phyloP scores from a whole-genome alignment of 2,329 filamentous ascomycete species.

The Thielaviopsis populi region DNA sequence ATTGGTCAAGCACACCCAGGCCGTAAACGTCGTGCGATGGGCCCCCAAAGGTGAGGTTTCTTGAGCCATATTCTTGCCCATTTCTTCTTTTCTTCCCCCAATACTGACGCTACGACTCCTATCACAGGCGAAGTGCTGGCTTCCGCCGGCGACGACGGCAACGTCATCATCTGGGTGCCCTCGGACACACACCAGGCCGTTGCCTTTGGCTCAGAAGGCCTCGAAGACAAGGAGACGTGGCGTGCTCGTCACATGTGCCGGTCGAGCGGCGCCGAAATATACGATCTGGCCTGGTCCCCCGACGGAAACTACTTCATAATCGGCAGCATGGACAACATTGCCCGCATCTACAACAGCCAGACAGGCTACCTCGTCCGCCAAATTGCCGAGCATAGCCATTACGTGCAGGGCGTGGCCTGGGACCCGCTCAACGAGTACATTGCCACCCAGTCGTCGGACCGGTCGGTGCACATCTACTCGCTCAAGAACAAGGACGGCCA shows the following conservation, averaged over 20 bases:
- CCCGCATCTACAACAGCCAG: slow-evolving; percentile 87
- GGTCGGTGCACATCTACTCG: slow-evolving; percentile 94
- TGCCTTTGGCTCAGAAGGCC: slow-evolving; percentile 66
- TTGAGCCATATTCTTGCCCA: too few relatives aligned
- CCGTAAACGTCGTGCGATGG: slow-evolving; percentile 95
- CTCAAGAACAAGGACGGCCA: slow-evolving; percentile 93
- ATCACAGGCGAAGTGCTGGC: slow-evolving; percentile 71
- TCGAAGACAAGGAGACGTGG: slow-evolving; percentile 95
- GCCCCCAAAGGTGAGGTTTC: slow-evolving; percentile 65
- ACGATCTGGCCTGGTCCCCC: slow-evolving; percentile 97
- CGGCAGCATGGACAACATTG: slow-evolving; percentile 98
- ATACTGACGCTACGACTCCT: slow-evolving; percentile 3
- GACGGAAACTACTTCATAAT: slow-evolving; percentile 93
- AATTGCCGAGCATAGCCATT: slow-evolving; percentile 94
- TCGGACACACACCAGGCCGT: slow-evolving; percentile 56
- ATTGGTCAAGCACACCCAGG: slow-evolving; percentile 83
- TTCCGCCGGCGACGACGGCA: slow-evolving; percentile 92
- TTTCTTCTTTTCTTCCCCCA: background rate
- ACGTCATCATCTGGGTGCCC: slow-evolving; percentile 90
- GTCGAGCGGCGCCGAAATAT: slow-evolving; percentile 88
- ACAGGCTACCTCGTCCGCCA: slow-evolving; percentile 67
- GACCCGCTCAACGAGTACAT: slow-evolving; percentile 97
- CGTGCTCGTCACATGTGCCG: slow-evolving; percentile 95
- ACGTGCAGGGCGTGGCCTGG: slow-evolving; percentile 96
- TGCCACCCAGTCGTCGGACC: slow-evolving; percentile 93